phyloP scores from a whole-genome alignment of 106 monocot genomes.

The Phalaenopsis equestris region DNA sequence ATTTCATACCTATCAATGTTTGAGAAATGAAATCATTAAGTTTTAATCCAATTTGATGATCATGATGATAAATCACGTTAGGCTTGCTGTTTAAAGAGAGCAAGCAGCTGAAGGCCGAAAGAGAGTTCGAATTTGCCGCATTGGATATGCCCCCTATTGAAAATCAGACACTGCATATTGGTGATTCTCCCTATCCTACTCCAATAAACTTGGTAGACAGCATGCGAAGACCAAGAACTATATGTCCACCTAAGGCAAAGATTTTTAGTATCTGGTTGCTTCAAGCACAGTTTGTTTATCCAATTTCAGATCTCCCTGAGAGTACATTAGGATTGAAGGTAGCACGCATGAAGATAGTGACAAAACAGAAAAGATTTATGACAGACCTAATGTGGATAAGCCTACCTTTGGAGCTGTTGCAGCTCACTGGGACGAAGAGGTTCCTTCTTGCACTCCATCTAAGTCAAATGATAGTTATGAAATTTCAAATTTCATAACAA shows the following conservation, averaged over 20 bases:
- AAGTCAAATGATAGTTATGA: too few species aligned
- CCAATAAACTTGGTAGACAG: conserved; percentile 40
- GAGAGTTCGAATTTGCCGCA: not conserved
- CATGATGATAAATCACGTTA: conserved; percentile 2
- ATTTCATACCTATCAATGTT: not conserved
- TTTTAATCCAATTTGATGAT: conserved; percentile 6
- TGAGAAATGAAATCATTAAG: not conserved
- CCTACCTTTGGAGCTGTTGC: too few species aligned
- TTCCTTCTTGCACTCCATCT: too few species aligned
- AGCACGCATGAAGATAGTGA: not conserved
- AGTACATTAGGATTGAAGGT: conserved; percentile 9
- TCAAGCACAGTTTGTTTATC: conserved; percentile 28
- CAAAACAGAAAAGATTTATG: not conserved
- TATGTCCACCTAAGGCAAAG: conserved; percentile 23
- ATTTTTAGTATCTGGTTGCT: conserved; percentile 15
- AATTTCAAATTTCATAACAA: too few species aligned
- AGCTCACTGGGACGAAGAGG: too few species aligned
- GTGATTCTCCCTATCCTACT: conserved; percentile 38
- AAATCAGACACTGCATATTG: not conserved
- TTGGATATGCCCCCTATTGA: conserved; percentile 16
- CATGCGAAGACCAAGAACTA: conserved; percentile 46
- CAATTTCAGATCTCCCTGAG: conserved; percentile 18
- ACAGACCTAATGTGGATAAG: too few species aligned
- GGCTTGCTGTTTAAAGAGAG: conserved; percentile 14
- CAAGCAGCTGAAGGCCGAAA: conserved; percentile 5